These are phyloP conservation scores for Boechera divaricarpa DNA, from an alignment of 345 rosid species.

Conservation along the genomic window DNA sequence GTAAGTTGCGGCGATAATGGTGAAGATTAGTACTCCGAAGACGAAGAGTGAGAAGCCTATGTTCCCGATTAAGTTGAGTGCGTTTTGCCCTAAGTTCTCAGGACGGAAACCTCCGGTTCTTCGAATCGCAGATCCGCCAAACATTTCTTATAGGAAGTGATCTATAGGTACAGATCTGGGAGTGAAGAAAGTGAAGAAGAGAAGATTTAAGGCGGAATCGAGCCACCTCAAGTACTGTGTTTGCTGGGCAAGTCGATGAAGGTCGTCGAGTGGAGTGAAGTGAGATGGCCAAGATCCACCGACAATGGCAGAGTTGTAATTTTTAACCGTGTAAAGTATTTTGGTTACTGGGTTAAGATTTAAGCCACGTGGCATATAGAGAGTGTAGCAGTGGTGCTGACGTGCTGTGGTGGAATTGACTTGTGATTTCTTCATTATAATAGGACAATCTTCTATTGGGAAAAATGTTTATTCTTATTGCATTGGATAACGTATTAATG, in stretches of 20 bases:
- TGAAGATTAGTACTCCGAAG: conserved; percentile 78
- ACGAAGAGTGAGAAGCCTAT: conserved; percentile 87
- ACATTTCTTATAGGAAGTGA: conserved; percentile 50
- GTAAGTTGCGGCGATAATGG: conserved; percentile 90
- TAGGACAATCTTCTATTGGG: too few species aligned
- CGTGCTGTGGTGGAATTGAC: too few species aligned
- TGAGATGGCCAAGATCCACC: conserved; percentile 37
- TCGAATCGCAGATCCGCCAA: conserved; percentile 55
- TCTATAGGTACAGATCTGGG: conserved; percentile 34
- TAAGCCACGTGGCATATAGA: too few species aligned
- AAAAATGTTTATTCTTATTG: background rate
- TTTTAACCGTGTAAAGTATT: background rate
- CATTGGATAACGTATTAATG: background rate
- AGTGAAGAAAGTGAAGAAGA: background rate
- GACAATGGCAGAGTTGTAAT: conserved; percentile 55
- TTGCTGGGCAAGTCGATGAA: conserved; percentile 7
- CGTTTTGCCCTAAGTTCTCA: conserved; percentile 77
- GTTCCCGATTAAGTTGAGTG: conserved; percentile 80
- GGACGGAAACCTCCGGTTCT: conserved; percentile 73
- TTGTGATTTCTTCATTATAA: too few species aligned
- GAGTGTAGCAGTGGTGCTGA: too few species aligned
- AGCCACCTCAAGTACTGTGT: conserved; percentile 10
- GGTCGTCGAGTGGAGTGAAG: background rate
- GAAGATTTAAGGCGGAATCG: background rate
- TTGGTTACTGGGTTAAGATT: too few species aligned